phyloP scores from a whole-genome alignment of 805 yeast genomes.

The Candida fluviatilis region DNA sequence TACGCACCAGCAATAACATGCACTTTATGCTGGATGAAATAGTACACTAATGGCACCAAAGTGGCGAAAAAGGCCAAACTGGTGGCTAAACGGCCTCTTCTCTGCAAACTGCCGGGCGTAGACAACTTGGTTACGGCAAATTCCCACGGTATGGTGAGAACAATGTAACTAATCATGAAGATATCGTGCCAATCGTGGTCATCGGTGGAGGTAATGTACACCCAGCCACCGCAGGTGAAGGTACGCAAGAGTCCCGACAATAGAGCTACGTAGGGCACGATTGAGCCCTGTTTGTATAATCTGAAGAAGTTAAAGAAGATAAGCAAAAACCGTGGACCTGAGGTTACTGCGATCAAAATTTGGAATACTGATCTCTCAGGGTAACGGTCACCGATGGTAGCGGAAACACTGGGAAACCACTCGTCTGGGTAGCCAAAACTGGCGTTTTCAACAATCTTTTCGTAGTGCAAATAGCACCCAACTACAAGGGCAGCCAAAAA shows the following conservation, averaged over 20 bases:
- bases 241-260: slow-evolving; percentile 80
- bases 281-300: slow-evolving; percentile 31
- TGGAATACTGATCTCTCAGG: slow-evolving; percentile 95
- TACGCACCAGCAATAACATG: slow-evolving; percentile 89
- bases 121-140: slow-evolving; percentile 53
- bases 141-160: slow-evolving; percentile 91
- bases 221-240: slow-evolving; percentile 98
- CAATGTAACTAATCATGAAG: slow-evolving; percentile 88
- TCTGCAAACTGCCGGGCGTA: slow-evolving; percentile 37
- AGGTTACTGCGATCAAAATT: slow-evolving; percentile 82
- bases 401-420: slow-evolving; percentile 98
- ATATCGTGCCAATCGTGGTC: slow-evolving; percentile 96
- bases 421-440: slow-evolving; percentile 92
- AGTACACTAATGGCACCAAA: slow-evolving; percentile 77
- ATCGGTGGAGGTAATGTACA: slow-evolving; percentile 93
- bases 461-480: slow-evolving; percentile 75
- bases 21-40: slow-evolving; percentile 91
- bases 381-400: slow-evolving; percentile 94
- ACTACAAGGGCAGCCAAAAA: slow-evolving; percentile 70
- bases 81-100: slow-evolving; percentile 50
- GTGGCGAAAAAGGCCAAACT: slow-evolving; percentile 64
- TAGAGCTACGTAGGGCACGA: slow-evolving; percentile 40
- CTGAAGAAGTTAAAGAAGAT: slow-evolving; percentile 51
- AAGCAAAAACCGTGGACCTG: slow-evolving; percentile 84
- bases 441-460: slow-evolving; percentile 84